phyloP scores from a whole-genome alignment of 2,329 filamentous ascomycete species.

The Colletotrichum destructivum region DNA sequence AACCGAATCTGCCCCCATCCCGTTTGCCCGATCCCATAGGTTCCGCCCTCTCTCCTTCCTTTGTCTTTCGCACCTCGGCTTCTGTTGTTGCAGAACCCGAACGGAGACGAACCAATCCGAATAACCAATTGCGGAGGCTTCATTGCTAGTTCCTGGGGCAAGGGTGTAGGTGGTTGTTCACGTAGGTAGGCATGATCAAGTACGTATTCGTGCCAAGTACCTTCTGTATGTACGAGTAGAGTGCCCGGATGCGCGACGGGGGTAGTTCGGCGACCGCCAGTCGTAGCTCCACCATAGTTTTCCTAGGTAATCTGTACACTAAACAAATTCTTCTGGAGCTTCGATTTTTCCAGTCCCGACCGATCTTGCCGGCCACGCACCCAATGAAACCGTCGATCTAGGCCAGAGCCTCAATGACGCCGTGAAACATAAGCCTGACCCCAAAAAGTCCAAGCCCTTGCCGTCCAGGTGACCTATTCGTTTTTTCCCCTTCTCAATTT shows the following conservation, averaged over 20 bases:
- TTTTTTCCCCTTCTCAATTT: not conserved
- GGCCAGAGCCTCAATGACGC: conserved; percentile 38
- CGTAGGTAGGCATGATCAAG: not conserved
- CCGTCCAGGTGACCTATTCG: conserved; percentile 28
- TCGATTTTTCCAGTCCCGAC: conserved; percentile 37
- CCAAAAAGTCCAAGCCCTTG: conserved; percentile 13
- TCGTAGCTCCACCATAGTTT: conserved; percentile 24
- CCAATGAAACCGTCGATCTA: conserved; percentile 35
- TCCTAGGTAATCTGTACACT: not conserved
- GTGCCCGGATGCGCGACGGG: conserved; percentile 16
- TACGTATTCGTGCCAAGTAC: conserved; percentile 11
- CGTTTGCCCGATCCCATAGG: conserved; percentile 24
- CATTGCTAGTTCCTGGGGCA: not conserved
- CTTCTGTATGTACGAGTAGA: not conserved
- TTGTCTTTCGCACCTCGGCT: conserved; percentile 18
- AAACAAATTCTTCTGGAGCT: conserved; percentile 39
- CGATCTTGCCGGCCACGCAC: conserved; percentile 25
- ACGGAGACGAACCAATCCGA: conserved; percentile 15
- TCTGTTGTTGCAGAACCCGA: conserved; percentile 32
- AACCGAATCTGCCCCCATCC: not conserved
- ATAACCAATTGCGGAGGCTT: conserved; percentile 4
- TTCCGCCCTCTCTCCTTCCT: conserved; percentile 2
- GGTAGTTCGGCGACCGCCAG: conserved; percentile 27
- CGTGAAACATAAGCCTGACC: conserved; percentile 31
- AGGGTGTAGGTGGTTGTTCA: not conserved